Evolutionary conservation across 305 asterid species (phyloP), one percentile per base, ranked within the genome.

Genomic region (Solanum hybrid): DNA sequence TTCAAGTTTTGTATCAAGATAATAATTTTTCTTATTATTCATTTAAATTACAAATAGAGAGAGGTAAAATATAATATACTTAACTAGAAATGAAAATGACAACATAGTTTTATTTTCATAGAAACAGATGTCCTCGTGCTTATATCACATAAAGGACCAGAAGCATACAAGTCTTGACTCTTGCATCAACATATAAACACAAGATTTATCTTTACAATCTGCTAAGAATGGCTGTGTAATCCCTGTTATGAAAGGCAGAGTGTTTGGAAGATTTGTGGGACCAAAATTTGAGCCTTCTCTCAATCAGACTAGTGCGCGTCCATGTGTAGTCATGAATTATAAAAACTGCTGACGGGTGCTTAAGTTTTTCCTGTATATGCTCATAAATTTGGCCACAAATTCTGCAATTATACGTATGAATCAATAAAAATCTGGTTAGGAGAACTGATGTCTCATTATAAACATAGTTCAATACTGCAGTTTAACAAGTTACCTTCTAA

Each of bases 331-430:
- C 75, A 51, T 75, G 78, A 38, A 71, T 90, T 91, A 89, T 37
- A 72, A 37, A 37, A 86, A 35, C 76, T 92, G 93, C 75, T 92
- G 93, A 87, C 88, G 94, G 90, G 87, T 89, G 88, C 87, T 22
- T 19, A 92, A 91, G 90, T 91, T 93, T 92, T 92, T 96, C 92
- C 98, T 93, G 88, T 93, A 90, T 66, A 96, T 93, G 95, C 98
- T 95, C 98, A 95, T 96, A 87, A 96, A 93, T 94, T 96, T 96
- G 45, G 95, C 98, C 91, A 93, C 96, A 88, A 95, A 96, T 92
- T 96, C 99, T 96, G 98, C 94, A 92, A 35, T 4, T 4, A 51
- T 31, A 64, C 29, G 2, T 31, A 85, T 29, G 7, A 87, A 60
- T 35, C 36, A 51, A 35, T 75, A 34, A 10, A 37, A 79, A 29